A percentile compares a stretch with the other conserved stretches of the same genome.
Evolutionary conservation across 2,329 filamentous ascomycete species (phyloP).

Genomic region (Cercospora brassicicola): DNA sequence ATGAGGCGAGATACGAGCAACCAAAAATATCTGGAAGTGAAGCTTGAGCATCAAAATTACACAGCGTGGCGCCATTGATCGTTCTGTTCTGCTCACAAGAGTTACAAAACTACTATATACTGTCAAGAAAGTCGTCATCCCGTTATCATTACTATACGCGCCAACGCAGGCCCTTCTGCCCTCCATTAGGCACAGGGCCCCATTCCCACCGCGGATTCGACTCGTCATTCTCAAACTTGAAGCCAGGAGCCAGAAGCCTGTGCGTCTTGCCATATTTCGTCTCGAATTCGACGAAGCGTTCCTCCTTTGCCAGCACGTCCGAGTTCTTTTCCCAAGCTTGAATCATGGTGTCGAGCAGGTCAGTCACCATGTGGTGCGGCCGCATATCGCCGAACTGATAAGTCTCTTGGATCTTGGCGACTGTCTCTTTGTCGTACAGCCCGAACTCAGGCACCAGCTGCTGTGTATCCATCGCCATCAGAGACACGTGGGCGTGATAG

Average conservation of each 20-base stretch:
- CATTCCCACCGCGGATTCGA: constrained; percentile 17
- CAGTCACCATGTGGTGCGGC: constrained; percentile 36
- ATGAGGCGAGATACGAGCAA: not conserved
- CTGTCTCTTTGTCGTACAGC: constrained; percentile 35
- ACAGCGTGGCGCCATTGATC: not conserved
- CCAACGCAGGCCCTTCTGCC: constrained; percentile 16
- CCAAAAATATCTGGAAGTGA: not conserved
- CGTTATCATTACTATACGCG: not conserved
- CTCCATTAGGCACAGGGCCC: constrained; percentile 26
- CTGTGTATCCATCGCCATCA: constrained; percentile 38
- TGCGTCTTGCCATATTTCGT: constrained; percentile 32
- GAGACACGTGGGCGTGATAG: constrained; percentile 40
- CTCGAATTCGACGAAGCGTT: constrained; percentile 26
- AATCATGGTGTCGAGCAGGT: constrained; percentile 34
- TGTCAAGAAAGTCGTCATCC: not conserved
- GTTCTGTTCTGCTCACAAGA: not conserved
- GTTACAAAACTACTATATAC: not conserved
- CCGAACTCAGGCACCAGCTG: constrained; percentile 40
- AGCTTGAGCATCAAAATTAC: not conserved
- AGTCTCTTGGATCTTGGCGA: constrained; percentile 33
- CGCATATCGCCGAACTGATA: constrained; percentile 35
- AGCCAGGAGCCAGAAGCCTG: constrained; percentile 33
- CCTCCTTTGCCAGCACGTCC: constrained; percentile 26
- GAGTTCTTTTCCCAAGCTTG: constrained; percentile 35
- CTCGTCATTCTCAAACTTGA: constrained; percentile 25